Evolutionary conservation across 2,329 filamentous ascomycete genomes (phyloP), one percentile per base, ranked within the genome.

Genomic region (Berkeleyomyces rouxiae): DNA sequence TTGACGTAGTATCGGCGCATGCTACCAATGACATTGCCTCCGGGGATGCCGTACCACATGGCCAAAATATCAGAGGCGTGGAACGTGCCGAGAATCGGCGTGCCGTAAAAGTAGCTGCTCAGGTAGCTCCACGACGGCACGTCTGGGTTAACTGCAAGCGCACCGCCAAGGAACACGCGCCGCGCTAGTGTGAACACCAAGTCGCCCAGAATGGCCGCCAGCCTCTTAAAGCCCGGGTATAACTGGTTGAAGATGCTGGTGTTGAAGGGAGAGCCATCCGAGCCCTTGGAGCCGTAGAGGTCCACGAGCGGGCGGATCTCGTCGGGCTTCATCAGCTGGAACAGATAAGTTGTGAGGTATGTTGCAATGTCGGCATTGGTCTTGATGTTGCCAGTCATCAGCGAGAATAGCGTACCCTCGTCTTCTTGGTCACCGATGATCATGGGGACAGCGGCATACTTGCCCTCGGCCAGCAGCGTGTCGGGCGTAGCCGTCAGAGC

Each of bases 371-470:
- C 71, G 0, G 71, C 72, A 0, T 74, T 79, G 1, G 78, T 84
- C 11, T 77, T 82, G 49, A 86, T 73, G 68, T 85, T 84, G 36
- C 70, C 67, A 61, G 82, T 81, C 67, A 79, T 77, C 13, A 86
- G 73, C 4, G 80, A 75, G 69, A 86, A 86, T 3, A 86, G 70
- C 0, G 83, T 84, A 6, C 82, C 82, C 69, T 87, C 84, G 68
- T 87, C 83, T 73, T 86, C 82, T 70, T 83, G 79, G 67, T 83
- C 76, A 47, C 84, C 83, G 39, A 82, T 74, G 62, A 87, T 85
- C 68, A 85, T 78, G 3, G 84, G 83, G 0, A 86, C 79, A 0
- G 67, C 74, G 36, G 81, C 77, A 65, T 82, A 84, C 65, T 75
- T 75, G 16, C 80, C 80, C 0, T 70, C 66, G 10, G 66, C 61